Base-by-base conservation (phyloP, 768 basidiomycete genomes). In the Pleurotus tuoliensis region DNA sequence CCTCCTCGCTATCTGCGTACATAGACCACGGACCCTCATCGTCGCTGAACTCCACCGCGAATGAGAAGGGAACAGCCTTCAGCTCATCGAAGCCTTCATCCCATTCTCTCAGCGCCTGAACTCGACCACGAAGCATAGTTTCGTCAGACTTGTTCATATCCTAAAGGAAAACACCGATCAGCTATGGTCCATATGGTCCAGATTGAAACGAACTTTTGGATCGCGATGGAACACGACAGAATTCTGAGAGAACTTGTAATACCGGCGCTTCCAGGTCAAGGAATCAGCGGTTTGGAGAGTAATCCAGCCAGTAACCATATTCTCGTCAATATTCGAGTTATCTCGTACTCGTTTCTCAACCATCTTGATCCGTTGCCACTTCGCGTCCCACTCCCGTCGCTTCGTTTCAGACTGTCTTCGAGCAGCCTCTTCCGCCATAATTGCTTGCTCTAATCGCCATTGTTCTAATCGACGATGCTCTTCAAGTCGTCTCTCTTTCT, bases 231-330 rank as follows among this genome's bases (percentile, higher is more conserved):
- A 72, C 51, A 75, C 73, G 30, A 82, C 59, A 5, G 70, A 70
- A 20, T 72, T 74, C 13, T 74, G 77, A 52, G 76, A 69, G 47
- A 87, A 78, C 66, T 77, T 80, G 68, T 78, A 86, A 62, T 79
- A 87, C n/a, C 85, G 73, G 57, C 87, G 74, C 62, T 82, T 83
- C 87, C 87, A 88, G 0, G 76, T 70, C 54, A 83, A 67, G 3
- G 73, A 74, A 12, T 82, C 80, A 25, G 72, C 71, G 3, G 78
- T 76, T 63, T 86, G 85, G 50, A 87, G 71, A 1, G 84, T 84
- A 2, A 85, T 77, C 83, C 84, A 86, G 0, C 86, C 87, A 9
- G 73, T 72, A 52, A 76, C 61, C 13, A 78, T 59, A 2, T 67
- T 60, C 37, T 72, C 71, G 4, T 34, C 30, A 13, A 72, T 69